Percentiles rank a stretch among this genome's conserved stretches.
Conservation (phyloP, 805 yeast species). For the Saccharomycodes ludwigii region DNA sequence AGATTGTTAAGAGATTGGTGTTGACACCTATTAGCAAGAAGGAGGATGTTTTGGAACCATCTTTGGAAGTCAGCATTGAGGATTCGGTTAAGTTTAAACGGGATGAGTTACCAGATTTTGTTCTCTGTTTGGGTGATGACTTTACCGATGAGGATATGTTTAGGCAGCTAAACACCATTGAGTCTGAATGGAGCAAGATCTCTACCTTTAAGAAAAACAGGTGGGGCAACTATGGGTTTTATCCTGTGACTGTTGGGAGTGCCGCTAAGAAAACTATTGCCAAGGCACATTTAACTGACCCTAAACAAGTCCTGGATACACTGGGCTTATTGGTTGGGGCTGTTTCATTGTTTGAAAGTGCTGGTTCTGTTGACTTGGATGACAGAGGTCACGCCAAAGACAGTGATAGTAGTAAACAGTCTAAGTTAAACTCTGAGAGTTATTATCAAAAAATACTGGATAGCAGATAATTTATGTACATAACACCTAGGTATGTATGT, state of each 20-base stretch:
- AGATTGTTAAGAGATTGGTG: conserved; percentile 74
- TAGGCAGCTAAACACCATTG: conserved; percentile 54
- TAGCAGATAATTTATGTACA: neutral
- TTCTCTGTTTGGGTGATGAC: conserved; percentile 90
- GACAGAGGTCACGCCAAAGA: conserved; percentile 58
- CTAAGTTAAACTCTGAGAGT: conserved; percentile 12
- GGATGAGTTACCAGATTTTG: conserved; percentile 63
- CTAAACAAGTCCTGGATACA: conserved; percentile 73
- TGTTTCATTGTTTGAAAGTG: conserved; percentile 65
- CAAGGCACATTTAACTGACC: conserved; percentile 73
- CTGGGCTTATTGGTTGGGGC: conserved; percentile 70
- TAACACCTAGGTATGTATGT: no score
- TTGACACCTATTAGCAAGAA: conserved; percentile 47
- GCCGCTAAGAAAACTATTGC: conserved; percentile 80
- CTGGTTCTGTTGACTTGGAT: conserved; percentile 64
- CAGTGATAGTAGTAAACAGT: conserved; percentile 28
- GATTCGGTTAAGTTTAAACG: conserved; percentile 22
- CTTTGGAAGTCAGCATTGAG: conserved; percentile 17
- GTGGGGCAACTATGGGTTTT: conserved; percentile 50
- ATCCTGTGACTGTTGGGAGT: conserved; percentile 87
- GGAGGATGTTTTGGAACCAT: conserved; percentile 27
- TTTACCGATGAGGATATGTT: conserved; percentile 98
- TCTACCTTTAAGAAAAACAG: conserved; percentile 29
- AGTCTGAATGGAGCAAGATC: conserved; percentile 35
- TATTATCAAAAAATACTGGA: neutral